Base-by-base conservation (phyloP, 805 yeast genomes). In the Saturnispora mendoncae region DNA sequence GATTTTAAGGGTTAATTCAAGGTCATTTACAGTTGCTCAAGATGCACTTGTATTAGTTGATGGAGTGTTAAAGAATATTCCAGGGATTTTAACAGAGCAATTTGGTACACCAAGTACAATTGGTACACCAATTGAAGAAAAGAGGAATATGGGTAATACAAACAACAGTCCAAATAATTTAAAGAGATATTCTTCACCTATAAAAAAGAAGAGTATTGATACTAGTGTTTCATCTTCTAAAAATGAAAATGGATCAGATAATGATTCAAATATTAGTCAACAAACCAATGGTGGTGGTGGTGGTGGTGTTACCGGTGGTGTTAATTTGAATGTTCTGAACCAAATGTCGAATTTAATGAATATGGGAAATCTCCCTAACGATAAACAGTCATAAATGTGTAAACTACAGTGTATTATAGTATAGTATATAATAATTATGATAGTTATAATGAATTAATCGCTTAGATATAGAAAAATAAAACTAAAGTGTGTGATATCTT, bases 21-120 rank as follows among this genome's bases (percentile, higher is more conserved):
- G 79, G 48, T 80, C 84, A 24, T 86, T 84, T 54, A 82, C 75
- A 24, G 88, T 84, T 46, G 85, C 85, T 26, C 74, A 76, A n/a
- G 74, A 72, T 41, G 94, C 96, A 0, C 61, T 87, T 33, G 67
- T 68, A 38, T 74, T 78, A 52, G 72, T 88, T 43, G 90, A 86
- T 51, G 69, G 81, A 48, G 72, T 88, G 3, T 62, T 85, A 39
- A 69, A 71, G 19, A 84, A 84, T 44, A 77, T 88, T 15, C 95
- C 95, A 0, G 88, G 86, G 0, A 58, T 80, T 26, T 56, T 74
- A 25, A 53, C 53, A 13, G 59, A 55, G 10, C 52, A 53, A 35
- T 46, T 41, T 17, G 36, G 40, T 15, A 24, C 41, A 3, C 41
- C 41, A 5, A 25, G 17, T 12, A 15, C 38, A 5, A 25, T 25